These are phyloP conservation scores for Calonectria multiphialidica DNA, from an alignment of 2,329 filamentous ascomycete genomes.

Conservation along the genomic window DNA sequence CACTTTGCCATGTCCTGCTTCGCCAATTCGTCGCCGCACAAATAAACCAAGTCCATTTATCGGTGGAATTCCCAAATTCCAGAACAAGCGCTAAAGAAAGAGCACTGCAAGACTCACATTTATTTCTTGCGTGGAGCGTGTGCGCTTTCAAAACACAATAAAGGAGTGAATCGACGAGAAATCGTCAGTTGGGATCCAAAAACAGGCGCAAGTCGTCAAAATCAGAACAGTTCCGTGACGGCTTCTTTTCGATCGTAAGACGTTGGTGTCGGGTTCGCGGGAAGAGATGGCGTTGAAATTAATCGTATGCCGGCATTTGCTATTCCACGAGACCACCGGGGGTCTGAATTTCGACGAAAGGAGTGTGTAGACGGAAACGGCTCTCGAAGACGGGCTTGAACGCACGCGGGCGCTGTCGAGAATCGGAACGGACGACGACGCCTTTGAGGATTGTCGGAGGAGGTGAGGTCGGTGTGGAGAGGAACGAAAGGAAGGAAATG, in stretches of 20 bases:
- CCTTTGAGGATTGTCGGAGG: slow-evolving; percentile 47
- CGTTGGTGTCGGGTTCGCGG: slow-evolving; percentile 31
- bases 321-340: slow-evolving; percentile 46
- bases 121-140: slow-evolving; percentile 46
- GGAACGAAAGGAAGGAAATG: slow-evolving; percentile 41
- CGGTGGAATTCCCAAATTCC: neutral
- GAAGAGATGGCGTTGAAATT: slow-evolving; percentile 40
- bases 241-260: slow-evolving; percentile 32
- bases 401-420: slow-evolving; percentile 47
- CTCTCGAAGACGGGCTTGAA: slow-evolving; percentile 39
- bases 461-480: slow-evolving; percentile 46
- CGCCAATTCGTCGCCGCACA: neutral
- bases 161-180: slow-evolving; percentile 63
- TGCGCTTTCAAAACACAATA: slow-evolving; percentile 47
- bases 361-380: slow-evolving; percentile 33
- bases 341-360: slow-evolving; percentile 43
- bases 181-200: slow-evolving; percentile 52
- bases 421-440: slow-evolving; percentile 49
- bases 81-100: neutral
- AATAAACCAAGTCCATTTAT: neutral
- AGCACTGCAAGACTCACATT: slow-evolving; percentile 39
- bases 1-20: neutral
- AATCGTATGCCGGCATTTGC: slow-evolving; percentile 49
- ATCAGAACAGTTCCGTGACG: slow-evolving; percentile 37
- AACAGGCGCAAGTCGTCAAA: slow-evolving; percentile 45